Evolutionary conservation across 306 rosid genomes (phyloP), one percentile per base, ranked within the genome.

Genomic region (Begonia masoniana): DNA sequence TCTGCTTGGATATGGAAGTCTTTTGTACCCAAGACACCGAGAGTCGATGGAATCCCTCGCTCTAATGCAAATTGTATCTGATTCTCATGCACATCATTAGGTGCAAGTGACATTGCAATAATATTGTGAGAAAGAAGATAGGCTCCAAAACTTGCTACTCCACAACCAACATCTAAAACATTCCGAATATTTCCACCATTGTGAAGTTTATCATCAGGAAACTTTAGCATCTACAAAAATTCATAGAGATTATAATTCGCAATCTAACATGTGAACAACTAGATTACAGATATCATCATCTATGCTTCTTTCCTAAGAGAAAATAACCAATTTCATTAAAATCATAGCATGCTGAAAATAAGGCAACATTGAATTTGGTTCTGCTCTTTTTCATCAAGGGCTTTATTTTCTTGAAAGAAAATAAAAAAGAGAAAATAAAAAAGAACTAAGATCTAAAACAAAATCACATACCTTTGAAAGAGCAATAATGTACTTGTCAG

Each of bases 101-200:
- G 85, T 17, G 85, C 85, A 62, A 79, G 56, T 6, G 85, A 79
- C 82, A 79, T 49, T 1, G 85, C 65, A 21, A 79, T 61, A 12
- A 79, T 61, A 43, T 67, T 46, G 35, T 72, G 82, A 10, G 82
- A 50, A 58, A 79, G 85, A 50, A 79, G 71, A 72, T 79, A 79
- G 51, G 85, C 85, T 48, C 85, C 85, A 49, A 79, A 79, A 71
- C 85, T 79, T 15, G 85, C 85, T 69, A 79, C 85, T 35, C 85
- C 85, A 72, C 85, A 79, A 12, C 85, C 85, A 57, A 79, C 85
- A 61, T 79, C 82, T 4, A 79, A 58, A 11, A 75, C 77, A 63
- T 48, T 79, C 60, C 85, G 67, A 51, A 79, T 39, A 57, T 72
- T 72, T 48, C 85, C 85, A 12, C 51, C 72, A 54, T 79, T 72